Conservation (phyloP, 345 rosid genomes). For the Durio zibethinus region DNA sequence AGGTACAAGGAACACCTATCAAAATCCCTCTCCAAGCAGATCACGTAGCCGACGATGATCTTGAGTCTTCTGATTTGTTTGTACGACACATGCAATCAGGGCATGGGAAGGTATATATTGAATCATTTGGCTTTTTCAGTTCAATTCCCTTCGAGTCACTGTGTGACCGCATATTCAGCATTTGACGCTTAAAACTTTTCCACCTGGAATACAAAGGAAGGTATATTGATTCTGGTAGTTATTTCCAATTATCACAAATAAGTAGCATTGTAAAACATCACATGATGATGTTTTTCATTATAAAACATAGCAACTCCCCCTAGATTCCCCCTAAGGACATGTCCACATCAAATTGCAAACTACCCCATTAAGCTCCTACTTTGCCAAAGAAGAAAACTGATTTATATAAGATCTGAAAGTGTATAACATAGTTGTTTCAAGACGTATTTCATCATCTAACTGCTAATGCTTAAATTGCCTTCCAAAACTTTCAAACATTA, state of each 20-base stretch:
- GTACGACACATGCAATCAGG: conserved; percentile 94
- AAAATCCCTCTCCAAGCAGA: conserved; percentile 12
- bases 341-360: background rate
- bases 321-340: background rate
- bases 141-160: conserved; percentile 94
- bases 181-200: conserved; percentile 87
- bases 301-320: background rate
- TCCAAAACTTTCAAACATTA: background rate
- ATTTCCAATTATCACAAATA: background rate
- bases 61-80: conserved; percentile 58
- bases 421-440: background rate
- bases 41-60: conserved; percentile 40
- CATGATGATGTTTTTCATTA: background rate
- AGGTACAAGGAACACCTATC: conserved; percentile 22
- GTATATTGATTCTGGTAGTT: background rate
- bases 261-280: background rate
- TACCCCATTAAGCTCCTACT: background rate
- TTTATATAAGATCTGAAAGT: background rate
- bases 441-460: background rate
- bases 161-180: conserved; percentile 88
- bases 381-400: background rate
- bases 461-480: background rate
- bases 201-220: conserved; percentile 46
- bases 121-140: conserved; percentile 83
- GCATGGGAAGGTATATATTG: conserved; percentile 89